Percentiles rank a stretch among this genome's conserved stretches.
These are phyloP conservation scores for Piromyces sp. DNA, from an alignment of 192 early-diverging fungal species.

Conservation along the genomic window DNA sequence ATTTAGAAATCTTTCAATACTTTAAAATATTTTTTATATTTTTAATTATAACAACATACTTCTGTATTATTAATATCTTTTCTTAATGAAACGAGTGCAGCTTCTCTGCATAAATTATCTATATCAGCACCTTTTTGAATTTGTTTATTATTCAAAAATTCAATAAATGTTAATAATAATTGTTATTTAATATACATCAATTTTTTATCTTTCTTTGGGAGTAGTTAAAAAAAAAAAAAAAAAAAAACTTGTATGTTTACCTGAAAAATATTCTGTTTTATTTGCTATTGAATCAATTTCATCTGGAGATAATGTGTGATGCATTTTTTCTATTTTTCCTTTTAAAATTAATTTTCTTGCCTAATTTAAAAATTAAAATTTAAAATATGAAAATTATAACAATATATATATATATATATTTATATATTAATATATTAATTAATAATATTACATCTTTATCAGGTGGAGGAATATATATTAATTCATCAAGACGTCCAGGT, in stretches of 20 bases:
- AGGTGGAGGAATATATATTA: neutral
- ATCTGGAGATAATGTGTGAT: neutral
- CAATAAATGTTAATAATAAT: too few species aligned
- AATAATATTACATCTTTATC: neutral
- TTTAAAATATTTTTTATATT: too few species aligned
- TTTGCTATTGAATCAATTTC: constrained; percentile 23
- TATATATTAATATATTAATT: too few species aligned
- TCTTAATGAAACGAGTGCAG: constrained; percentile 18
- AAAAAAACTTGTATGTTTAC: too few species aligned
- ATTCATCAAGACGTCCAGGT: neutral
- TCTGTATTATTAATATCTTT: neutral
- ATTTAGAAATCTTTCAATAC: too few species aligned
- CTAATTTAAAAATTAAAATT: too few species aligned
- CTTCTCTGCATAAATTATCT: constrained; percentile 67
- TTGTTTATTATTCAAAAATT: too few species aligned
- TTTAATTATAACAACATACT: neutral
- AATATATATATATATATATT: too few species aligned
- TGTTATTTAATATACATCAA: too few species aligned
- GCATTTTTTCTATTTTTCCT: neutral
- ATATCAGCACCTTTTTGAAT: constrained; percentile 47
- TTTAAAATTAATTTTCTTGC: neutral
- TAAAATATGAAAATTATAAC: too few species aligned
- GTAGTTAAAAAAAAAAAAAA: too few species aligned
- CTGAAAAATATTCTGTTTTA: constrained; percentile 40
- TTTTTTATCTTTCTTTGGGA: neutral